phyloP scores from a whole-genome alignment of 768 basidiomycete species.

The Hygrocybe coccinea region DNA sequence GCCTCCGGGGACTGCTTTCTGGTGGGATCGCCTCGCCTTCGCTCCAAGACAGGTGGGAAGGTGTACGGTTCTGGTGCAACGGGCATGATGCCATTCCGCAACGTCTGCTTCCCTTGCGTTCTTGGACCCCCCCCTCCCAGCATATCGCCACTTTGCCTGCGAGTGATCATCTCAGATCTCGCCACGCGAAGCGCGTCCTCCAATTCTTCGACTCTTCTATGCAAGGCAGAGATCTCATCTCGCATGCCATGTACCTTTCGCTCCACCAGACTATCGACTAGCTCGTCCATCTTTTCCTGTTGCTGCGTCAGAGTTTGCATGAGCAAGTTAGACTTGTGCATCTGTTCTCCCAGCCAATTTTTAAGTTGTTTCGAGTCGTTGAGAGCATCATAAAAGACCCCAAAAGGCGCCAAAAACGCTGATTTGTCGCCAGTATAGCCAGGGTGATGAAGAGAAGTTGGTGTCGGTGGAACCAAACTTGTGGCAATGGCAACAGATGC shows the following conservation, averaged over 20 bases:
- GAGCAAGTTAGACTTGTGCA: slow-evolving; percentile 57
- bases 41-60: slow-evolving; percentile 39
- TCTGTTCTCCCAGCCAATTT: slow-evolving; percentile 67
- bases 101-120: slow-evolving; percentile 29
- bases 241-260: slow-evolving; percentile 53
- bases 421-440: slow-evolving; percentile 60
- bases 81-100: slow-evolving; percentile 36
- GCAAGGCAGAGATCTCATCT: slow-evolving; percentile 56
- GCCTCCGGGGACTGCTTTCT: slow-evolving; percentile 40
- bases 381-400: slow-evolving; percentile 79
- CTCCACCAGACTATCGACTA: slow-evolving; percentile 59
- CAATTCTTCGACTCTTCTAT: slow-evolving; percentile 63
- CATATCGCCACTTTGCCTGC: slow-evolving; percentile 25
- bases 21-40: slow-evolving; percentile 33
- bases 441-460: slow-evolving; percentile 58
- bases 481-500: slow-evolving; percentile 66
- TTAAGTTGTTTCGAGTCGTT: slow-evolving; percentile 77
- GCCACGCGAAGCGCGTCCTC: slow-evolving; percentile 45
- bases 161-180: slow-evolving; percentile 11
- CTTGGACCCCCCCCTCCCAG: slow-evolving; percentile 14
- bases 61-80: slow-evolving; percentile 39
- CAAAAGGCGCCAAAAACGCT: slow-evolving; percentile 79
- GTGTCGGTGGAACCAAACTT: slow-evolving; percentile 63
- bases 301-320: slow-evolving; percentile 51
- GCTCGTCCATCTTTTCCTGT: slow-evolving; percentile 57